A percentile compares a stretch with the other conserved stretches of the same genome.
Conservation (phyloP, 495 filamentous ascomycete genomes). For the Paragyromitra xinjiangensis region DNA sequence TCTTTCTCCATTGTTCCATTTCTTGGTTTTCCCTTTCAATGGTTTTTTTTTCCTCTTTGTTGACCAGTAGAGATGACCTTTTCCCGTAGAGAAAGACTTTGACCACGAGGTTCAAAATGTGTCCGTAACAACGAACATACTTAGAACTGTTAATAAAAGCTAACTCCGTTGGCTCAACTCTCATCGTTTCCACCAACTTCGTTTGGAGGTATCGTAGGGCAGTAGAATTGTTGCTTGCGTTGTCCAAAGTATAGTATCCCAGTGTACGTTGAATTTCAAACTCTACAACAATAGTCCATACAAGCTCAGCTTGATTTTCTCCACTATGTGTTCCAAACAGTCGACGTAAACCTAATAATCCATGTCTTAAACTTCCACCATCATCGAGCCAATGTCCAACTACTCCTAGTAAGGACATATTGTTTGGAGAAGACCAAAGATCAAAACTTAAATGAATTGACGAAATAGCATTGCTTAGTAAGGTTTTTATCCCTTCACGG, state of each 20-base stretch:
- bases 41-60: not conserved
- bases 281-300: conserved; percentile 35
- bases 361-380: not conserved
- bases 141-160: not conserved
- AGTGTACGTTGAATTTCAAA: conserved; percentile 33
- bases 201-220: not conserved
- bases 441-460: conserved; percentile 32
- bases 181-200: not conserved
- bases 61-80: not conserved
- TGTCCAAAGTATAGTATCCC: conserved; percentile 48
- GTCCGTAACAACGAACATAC: conserved; percentile 18
- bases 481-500: not conserved
- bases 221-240: conserved; percentile 36
- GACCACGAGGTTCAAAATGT: conserved; percentile 44
- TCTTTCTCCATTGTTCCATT: conserved; percentile 32
- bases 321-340: conserved; percentile 40
- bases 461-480: not conserved
- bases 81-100: conserved; percentile 42
- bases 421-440: conserved; percentile 28
- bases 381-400: conserved; percentile 26
- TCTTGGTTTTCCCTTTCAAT: conserved; percentile 4
- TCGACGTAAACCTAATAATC: not conserved
- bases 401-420: conserved; percentile 2
- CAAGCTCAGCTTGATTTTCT: conserved; percentile 27
- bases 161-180: not conserved